Evolutionary conservation across 2,329 filamentous ascomycete species (phyloP), one percentile per base, ranked within the genome.

Genomic region (Myriosclerotinia scirpicola): DNA sequence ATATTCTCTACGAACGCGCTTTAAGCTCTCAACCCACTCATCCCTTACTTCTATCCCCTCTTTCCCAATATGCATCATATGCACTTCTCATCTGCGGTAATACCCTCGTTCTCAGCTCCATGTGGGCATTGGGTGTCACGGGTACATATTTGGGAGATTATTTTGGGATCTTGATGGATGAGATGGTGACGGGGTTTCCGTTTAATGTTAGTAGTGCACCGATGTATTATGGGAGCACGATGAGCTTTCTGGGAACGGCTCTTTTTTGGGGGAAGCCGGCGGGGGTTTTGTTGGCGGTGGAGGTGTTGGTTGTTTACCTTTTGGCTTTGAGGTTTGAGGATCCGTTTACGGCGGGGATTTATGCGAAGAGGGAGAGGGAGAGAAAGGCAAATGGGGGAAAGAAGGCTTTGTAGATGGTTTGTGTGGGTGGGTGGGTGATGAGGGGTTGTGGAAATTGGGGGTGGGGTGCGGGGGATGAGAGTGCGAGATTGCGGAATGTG

Each of bases 131-230:
- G 52, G 95, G 95, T 67, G 87, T 99, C 75, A 97, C 93, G 0
- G 95, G 95, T 70, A 99, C 95, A 48, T 99, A 97, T 78, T 83
- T 99, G 46, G 95, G 95, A 73, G 95, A 99, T 82, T 99, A 99
- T 83, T 99, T 98, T 77, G 95, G 95, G 73, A 97, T 98, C 78
- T 84, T 99, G 71, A 96, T 97, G 93, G 94, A 98, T 77, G 82
- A 90, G 72, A 94, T 94, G 75, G 93, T 99, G 63, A 96, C 93
- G 15, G 90, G 91, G 17, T 99, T 99, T 77, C 95, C 95, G 2
- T 99, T 99, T 84, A 98, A 91, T 79, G 85, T 98, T 69, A 93
- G 90, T 65, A 86, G 87, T 71, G 90, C 92, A 63, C 95, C 95
- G 69, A 99, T 99, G 95, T 99, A 99, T 83, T 91, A 93, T 81